A percentile compares a stretch with the other conserved stretches of the same genome.
phyloP scores from a whole-genome alignment of 495 filamentous ascomycete genomes.

The Neurospora tetrasperma region DNA sequence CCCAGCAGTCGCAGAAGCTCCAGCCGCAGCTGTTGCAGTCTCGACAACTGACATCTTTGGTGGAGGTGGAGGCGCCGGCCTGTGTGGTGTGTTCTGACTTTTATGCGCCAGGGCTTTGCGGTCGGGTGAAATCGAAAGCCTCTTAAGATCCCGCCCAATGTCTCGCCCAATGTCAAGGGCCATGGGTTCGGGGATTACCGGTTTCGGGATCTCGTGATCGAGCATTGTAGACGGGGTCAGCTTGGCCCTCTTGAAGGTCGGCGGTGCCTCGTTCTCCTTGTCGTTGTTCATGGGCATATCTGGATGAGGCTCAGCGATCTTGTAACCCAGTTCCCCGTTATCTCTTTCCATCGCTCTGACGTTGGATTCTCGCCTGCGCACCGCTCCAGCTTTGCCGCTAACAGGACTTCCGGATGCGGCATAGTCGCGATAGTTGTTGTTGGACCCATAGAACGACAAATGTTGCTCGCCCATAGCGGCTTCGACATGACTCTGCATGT shows the following conservation, averaged over 20 bases:
- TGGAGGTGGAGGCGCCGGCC: slow-evolving; percentile 72
- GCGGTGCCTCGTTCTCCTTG: slow-evolving; percentile 74
- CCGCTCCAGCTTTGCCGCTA: slow-evolving; percentile 25
- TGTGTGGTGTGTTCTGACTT: slow-evolving; percentile 73
- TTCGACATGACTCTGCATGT: slow-evolving; percentile 27
- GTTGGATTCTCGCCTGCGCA: slow-evolving; percentile 22
- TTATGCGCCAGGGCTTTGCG: slow-evolving; percentile 60
- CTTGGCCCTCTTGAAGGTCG: slow-evolving; percentile 53
- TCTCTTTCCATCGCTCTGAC: slow-evolving; percentile 2
- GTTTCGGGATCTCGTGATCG: slow-evolving; percentile 51
- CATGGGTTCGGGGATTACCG: slow-evolving; percentile 25
- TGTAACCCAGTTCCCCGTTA: slow-evolving; percentile 39
- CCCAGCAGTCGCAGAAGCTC: slow-evolving; percentile 60
- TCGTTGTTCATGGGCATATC: slow-evolving; percentile 51
- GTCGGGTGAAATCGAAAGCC: slow-evolving; percentile 38
- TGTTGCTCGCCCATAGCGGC: slow-evolving; percentile 21
- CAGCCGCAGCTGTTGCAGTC: slow-evolving; percentile 76
- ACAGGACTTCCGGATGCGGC: slow-evolving; percentile 36
- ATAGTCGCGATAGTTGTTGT: slow-evolving; percentile 23
- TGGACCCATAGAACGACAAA: slow-evolving; percentile 27
- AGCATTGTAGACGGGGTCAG: slow-evolving; percentile 37
- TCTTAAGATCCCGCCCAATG: slow-evolving; percentile 8
- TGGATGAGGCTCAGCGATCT: slow-evolving; percentile 49
- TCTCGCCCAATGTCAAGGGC: slow-evolving; percentile 20
- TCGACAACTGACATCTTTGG: slow-evolving; percentile 94